Conservation (phyloP, 352 stramenopile species). For the Globisporangium camurandrum region DNA sequence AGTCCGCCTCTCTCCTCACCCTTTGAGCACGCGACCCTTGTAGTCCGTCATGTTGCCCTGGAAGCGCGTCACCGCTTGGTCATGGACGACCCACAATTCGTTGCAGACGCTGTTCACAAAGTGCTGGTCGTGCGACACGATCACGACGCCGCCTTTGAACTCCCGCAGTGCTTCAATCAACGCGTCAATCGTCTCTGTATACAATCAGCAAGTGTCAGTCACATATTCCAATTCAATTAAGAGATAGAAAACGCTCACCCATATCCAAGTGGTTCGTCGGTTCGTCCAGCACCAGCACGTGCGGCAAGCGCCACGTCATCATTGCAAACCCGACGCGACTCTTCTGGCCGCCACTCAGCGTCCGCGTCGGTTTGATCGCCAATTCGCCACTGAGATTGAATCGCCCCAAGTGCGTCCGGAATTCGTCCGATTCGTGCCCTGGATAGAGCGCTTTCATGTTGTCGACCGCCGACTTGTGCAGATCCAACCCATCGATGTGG, state of each 20-base stretch:
- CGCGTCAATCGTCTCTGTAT: constrained; percentile 77
- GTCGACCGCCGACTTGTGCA: constrained; percentile 85
- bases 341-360: constrained; percentile 96
- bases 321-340: constrained; percentile 90
- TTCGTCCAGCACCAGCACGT: constrained; percentile 96
- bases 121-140: constrained; percentile 98
- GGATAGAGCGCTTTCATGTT: constrained; percentile 91
- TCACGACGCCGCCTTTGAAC: constrained; percentile 95
- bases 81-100: constrained; percentile 89
- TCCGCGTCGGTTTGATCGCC: constrained; percentile 91
- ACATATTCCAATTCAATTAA: background rate
- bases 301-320: constrained; percentile 92
- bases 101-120: constrained; percentile 95
- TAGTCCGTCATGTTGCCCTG: constrained; percentile 76
- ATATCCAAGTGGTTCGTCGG: constrained; percentile 96
- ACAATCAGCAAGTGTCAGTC: constrained; percentile 8
- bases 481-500: constrained; percentile 92
- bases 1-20: constrained; percentile 5
- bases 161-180: constrained; percentile 93
- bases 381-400: constrained; percentile 96
- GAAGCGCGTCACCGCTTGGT: constrained; percentile 72
- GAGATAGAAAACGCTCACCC: constrained; percentile 41
- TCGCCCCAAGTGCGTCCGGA: constrained; percentile 91
- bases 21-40: constrained; percentile 68
- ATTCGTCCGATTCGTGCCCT: constrained; percentile 78